phyloP scores from a whole-genome alignment of 768 basidiomycete species.

The Boletales sp. region DNA sequence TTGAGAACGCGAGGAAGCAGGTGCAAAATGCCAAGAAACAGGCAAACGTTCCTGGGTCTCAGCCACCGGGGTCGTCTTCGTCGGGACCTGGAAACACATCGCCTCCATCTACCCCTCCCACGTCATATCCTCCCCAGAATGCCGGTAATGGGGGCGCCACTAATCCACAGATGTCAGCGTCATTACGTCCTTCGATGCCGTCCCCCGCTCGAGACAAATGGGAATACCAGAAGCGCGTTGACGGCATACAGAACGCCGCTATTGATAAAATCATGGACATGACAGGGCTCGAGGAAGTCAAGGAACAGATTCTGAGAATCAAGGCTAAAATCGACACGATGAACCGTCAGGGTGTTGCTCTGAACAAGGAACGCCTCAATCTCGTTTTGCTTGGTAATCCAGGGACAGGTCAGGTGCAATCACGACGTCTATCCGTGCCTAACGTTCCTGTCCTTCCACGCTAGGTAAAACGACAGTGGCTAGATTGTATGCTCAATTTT shows the following conservation, averaged over 20 bases:
- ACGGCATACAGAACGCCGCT: constrained; percentile 48
- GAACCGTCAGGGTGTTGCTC: constrained; percentile 49
- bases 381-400: constrained; percentile 66
- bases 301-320: constrained; percentile 53
- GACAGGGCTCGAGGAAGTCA: constrained; percentile 68
- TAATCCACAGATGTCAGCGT: too few relatives aligned
- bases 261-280: constrained; percentile 68
- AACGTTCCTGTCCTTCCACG: neutral
- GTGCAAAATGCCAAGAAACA: constrained; percentile 13
- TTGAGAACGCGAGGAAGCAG: constrained; percentile 33
- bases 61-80: too few relatives aligned
- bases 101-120: neutral
- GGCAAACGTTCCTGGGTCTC: neutral
- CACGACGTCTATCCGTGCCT: neutral
- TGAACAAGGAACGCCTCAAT: constrained; percentile 59
- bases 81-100: neutral
- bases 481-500: constrained; percentile 59
- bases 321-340: constrained; percentile 55
- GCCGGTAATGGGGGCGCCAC: too few relatives aligned
- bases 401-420: constrained; percentile 54
- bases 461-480: constrained; percentile 72
- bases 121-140: too few relatives aligned
- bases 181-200: constrained; percentile 9
- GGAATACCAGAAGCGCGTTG: constrained; percentile 53
- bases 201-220: constrained; percentile 48